A percentile compares a stretch with the other conserved stretches of the same genome.
Evolutionary conservation across 129 eudicot species (phyloP).

Genomic region (Ambrosia trifida): DNA sequence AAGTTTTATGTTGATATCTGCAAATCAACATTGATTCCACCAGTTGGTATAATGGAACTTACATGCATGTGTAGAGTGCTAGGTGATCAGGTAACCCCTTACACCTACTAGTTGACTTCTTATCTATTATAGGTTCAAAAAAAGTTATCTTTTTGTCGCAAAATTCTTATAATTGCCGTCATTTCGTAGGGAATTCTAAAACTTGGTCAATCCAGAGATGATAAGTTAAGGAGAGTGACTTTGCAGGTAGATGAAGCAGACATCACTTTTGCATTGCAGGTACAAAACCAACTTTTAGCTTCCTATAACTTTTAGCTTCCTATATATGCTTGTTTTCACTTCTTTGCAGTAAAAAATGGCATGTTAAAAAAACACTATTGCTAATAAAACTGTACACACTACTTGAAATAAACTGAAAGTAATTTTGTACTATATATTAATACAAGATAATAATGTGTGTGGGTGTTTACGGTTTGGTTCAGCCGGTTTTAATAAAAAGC

Average conservation of each 20-base stretch:
- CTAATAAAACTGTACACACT: neutral
- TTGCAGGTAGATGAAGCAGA: conserved; percentile 86
- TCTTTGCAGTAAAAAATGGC: neutral
- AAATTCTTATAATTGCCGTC: neutral
- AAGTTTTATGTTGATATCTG: conserved; percentile 75
- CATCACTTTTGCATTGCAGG: conserved; percentile 90
- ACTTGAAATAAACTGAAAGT: neutral
- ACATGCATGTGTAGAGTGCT: conserved; percentile 92
- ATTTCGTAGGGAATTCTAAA: conserved; percentile 77
- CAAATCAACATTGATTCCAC: conserved; percentile 74
- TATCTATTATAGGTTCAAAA: neutral
- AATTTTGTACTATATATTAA: neutral
- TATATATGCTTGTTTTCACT: neutral
- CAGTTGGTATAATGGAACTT: conserved; percentile 75
- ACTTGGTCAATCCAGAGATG: conserved; percentile 78
- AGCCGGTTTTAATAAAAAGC: neutral
- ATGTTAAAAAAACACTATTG: neutral
- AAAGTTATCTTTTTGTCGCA: neutral
- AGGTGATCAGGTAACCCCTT: conserved; percentile 77
- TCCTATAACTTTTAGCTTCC: neutral
- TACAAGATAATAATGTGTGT: neutral
- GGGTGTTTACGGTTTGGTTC: neutral
- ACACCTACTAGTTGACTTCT: neutral
- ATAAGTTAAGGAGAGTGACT: conserved; percentile 70
- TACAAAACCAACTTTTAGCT: conserved; percentile 22